Base-by-base conservation (phyloP, 2,329 filamentous ascomycete genomes). In the Tolypocladium pustulatum region DNA sequence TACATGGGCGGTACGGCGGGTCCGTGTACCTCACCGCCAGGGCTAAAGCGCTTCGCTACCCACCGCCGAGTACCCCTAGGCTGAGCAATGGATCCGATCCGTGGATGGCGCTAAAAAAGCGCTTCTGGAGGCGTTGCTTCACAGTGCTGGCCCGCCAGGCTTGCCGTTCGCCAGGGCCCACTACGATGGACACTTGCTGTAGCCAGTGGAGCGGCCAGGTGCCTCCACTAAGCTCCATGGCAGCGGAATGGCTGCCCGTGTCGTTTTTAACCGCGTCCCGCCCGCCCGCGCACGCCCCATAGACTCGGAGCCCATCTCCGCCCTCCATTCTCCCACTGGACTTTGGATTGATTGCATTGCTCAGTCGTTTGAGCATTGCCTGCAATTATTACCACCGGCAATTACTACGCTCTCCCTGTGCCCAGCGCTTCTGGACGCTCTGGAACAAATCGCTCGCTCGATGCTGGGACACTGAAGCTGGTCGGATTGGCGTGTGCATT, bases 251-350 rank as follows among this genome's bases (percentile, higher is more conserved):
- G 61, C 60, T 17, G 58, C 55, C 55, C 59, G n/a, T n/a, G n/a
- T n/a, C n/a, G 57, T 61, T 61, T 59, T 60, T 57, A 60, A 59
- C 61, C 54, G 59, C 62, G 60, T 61, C 58, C 57, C 62, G 56
- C 59, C 57, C 58, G 27, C 57, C 27, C 20, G 32, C 9, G 30
- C 49, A 36, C 10, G 10, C 10, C 20, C 46, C 27, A 32, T 51
- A 32, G 46, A 51, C 27, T 20, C 49, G 27, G 25, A n/a, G 27
- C 43, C 43, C 20, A 12, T 8, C 27, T 20, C 49, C 49, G 49
- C 49, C 49, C 49, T 53, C 49, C 30, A 53, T 36, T n/a, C 49
- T 34, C 49, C 49, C 30, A n/a, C 30, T 17, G 30, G 25, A 20
- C 46, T 7, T 30, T 8, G 30, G 30, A 34, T 53, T 34, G 30